Conservation (phyloP, 495 filamentous ascomycete species). For the Lepraria neglecta region DNA sequence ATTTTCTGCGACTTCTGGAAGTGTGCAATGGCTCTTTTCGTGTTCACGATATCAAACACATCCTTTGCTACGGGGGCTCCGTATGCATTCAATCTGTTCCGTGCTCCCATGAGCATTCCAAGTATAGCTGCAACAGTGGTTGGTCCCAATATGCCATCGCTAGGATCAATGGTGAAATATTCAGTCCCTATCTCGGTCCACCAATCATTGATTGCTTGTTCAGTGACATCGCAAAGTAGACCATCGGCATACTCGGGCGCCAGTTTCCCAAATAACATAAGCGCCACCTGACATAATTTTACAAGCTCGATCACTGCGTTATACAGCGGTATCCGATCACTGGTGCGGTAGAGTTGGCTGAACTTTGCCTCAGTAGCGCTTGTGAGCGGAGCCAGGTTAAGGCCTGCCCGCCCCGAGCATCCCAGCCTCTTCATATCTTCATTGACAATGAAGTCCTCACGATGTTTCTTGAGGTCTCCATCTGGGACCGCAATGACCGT, state of each 20-base stretch:
- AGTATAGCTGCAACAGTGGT: constrained; percentile 86
- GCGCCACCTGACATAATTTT: constrained; percentile 82
- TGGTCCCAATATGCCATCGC: constrained; percentile 84
- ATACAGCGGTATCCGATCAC: constrained; percentile 69
- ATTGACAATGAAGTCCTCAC: constrained; percentile 87
- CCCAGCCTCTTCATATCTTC: constrained; percentile 88
- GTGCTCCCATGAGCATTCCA: constrained; percentile 80
- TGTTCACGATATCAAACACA: constrained; percentile 74
- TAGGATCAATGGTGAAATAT: constrained; percentile 82
- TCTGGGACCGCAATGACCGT: constrained; percentile 84
- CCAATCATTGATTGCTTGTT: constrained; percentile 87
- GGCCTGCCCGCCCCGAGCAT: constrained; percentile 80
- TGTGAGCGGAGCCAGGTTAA: constrained; percentile 69
- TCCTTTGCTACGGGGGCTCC: constrained; percentile 86
- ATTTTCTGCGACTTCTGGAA: constrained; percentile 90
- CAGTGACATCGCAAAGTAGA: constrained; percentile 85
- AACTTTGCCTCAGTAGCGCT: constrained; percentile 86
- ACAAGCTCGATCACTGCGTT: constrained; percentile 80
- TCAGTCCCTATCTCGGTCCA: constrained; percentile 92
- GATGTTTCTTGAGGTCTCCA: constrained; percentile 74
- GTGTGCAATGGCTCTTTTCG: constrained; percentile 73
- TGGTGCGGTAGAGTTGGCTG: constrained; percentile 78
- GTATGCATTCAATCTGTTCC: constrained; percentile 75
- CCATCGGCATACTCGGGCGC: constrained; percentile 89
- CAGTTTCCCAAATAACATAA: constrained; percentile 82